Percentiles rank a stretch among this genome's conserved stretches.
Evolutionary conservation across 2,329 filamentous ascomycete species (phyloP).

Genomic region (Pezizomycotina sp.): DNA sequence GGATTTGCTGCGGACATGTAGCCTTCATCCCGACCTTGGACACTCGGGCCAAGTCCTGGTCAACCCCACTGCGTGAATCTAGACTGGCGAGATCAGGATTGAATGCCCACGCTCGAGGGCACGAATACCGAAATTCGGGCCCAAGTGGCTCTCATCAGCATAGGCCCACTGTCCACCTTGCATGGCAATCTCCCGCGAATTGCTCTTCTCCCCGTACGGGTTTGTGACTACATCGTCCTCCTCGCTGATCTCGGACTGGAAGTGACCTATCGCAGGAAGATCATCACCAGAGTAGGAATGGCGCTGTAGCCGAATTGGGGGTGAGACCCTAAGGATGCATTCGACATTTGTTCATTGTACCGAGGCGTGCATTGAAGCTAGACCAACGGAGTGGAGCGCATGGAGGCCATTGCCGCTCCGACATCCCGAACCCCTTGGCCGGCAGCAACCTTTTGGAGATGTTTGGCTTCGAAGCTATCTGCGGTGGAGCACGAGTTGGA

Average conservation of each 20-base stretch:
- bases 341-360: slow-evolving; percentile 27
- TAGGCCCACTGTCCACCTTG: slow-evolving; percentile 18
- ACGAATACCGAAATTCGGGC: slow-evolving; percentile 14
- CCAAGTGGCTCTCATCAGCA: slow-evolving; percentile 9
- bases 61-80: too few species aligned
- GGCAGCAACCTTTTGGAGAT: slow-evolving; percentile 11
- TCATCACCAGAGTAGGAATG: slow-evolving; percentile 52
- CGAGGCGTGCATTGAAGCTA: slow-evolving; percentile 23
- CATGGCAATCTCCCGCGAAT: slow-evolving; percentile 16
- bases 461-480: slow-evolving; percentile 16
- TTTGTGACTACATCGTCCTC: slow-evolving; percentile 61
- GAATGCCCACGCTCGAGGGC: slow-evolving; percentile 16
- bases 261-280: slow-evolving; percentile 60
- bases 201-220: slow-evolving; percentile 40
- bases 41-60: too few species aligned
- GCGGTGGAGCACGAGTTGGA: slow-evolving; percentile 10
- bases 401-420: slow-evolving; percentile 24
- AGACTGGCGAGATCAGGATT: too few species aligned
- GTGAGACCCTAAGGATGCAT: slow-evolving; percentile 31
- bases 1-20: slow-evolving; percentile 55
- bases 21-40: slow-evolving; percentile 69
- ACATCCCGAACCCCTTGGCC: slow-evolving; percentile 24
- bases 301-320: slow-evolving; percentile 51
- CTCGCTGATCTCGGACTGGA: slow-evolving; percentile 27
- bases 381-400: slow-evolving; percentile 24